Evolutionary conservation across 2,329 filamentous ascomycete genomes (phyloP), one percentile per base, ranked within the genome.

Genomic region (Colletotrichum graminicola): DNA sequence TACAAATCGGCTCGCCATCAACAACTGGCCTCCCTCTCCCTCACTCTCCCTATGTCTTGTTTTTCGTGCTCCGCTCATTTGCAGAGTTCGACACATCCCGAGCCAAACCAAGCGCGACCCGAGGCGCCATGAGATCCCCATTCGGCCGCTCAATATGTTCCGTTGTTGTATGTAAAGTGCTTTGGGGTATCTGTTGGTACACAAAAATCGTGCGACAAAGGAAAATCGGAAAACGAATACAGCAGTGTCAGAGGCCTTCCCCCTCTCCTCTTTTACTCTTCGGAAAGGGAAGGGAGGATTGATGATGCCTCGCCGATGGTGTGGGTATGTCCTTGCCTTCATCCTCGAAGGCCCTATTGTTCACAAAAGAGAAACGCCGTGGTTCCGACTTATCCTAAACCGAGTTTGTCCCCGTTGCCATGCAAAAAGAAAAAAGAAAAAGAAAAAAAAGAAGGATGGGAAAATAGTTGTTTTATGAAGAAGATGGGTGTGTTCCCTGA

Each of bases 141-240:
- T 43, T 55, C 68, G 59, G 68, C 68, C 65, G 52, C 59, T 65
- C 65, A 29, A 57, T 68, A 68, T 68, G 68, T 63, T 71, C 59
- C 68, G 65, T 68, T 71, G 18, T 51, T 68, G 45, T 68, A 71
- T 71, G 67, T 71, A 67, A 67, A 71, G 51, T 71, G 68, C 65
- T 71, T 71, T 66, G 70, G 70, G 70, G 70, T 72, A 72, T 72
- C 70, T 72, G 70, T 72, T 72, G 70, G 70, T 72, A 72, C 70
- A 72, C 66, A 69, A 71, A 72, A 68, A 63, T 32, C 51, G 57
- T 51, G 68, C 34, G 66, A 72, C 70, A 72, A 72, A 72, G 70
- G 65, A 71, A 62, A 71, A 54, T 47, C 36, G 49, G 61, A 55
- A 54, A 67, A 67, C 62, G 56, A 63, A 49, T 55, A 65, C 47